Percentiles rank a stretch among this genome's conserved stretches.
These are phyloP conservation scores for Bolboschoenoplectus hybrid DNA, from an alignment of 202 grass and related monocot genomes.

Conservation along the genomic window DNA sequence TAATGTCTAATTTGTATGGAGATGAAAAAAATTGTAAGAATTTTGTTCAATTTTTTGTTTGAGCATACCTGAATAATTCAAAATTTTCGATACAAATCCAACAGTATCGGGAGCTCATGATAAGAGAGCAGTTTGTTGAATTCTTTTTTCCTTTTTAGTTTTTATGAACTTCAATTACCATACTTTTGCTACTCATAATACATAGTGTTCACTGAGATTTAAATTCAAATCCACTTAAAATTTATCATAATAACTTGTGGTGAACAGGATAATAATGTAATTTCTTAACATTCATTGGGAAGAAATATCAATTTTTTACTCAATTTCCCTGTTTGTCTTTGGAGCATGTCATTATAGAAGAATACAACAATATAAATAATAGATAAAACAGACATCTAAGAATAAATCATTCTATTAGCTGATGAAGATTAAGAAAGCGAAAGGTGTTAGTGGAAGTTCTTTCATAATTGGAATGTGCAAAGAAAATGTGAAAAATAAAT, in stretches of 20 bases:
- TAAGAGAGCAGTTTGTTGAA: background rate
- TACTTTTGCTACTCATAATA: background rate
- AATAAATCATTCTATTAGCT: background rate
- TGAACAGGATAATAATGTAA: background rate
- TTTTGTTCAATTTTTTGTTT: constrained; percentile 16
- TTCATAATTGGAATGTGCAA: constrained; percentile 12
- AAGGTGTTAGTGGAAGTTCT: background rate
- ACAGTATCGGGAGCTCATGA: background rate
- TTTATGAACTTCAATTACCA: background rate
- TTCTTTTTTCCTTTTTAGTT: background rate
- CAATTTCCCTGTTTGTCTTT: background rate
- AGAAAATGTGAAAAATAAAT: background rate
- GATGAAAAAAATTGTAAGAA: background rate
- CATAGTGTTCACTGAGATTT: background rate
- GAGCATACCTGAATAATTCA: background rate
- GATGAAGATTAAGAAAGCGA: constrained; percentile 33
- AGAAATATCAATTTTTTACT: background rate
- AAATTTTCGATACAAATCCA: background rate
- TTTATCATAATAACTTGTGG: background rate
- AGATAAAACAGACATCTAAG: background rate
- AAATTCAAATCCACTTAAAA: background rate
- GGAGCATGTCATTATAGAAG: background rate
- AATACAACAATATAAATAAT: background rate
- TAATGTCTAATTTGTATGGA: background rate
- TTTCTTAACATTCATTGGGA: background rate